Evolutionary conservation across 805 yeast genomes (phyloP).

Genomic region (Lipomyces kockii): DNA sequence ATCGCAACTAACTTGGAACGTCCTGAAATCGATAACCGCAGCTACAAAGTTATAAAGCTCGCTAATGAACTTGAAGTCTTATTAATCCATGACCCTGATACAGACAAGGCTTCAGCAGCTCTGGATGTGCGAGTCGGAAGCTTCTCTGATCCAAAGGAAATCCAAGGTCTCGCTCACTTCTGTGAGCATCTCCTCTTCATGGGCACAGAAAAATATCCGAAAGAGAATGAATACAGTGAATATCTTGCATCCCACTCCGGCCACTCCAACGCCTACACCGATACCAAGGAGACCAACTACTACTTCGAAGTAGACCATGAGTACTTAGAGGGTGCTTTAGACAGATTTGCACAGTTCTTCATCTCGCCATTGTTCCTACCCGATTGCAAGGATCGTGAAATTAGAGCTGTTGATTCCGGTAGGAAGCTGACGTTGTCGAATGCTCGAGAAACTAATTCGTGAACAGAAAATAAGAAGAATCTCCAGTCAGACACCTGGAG

Average conservation of each 20-base stretch:
- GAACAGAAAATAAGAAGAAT: slow-evolving; percentile 83
- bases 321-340: slow-evolving; percentile 83
- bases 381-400: slow-evolving; percentile 86
- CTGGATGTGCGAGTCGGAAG: slow-evolving; percentile 82
- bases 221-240: slow-evolving; percentile 72
- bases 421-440: not conserved
- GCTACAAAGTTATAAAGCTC: slow-evolving; percentile 68
- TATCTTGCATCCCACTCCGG: slow-evolving; percentile 86
- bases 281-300: slow-evolving; percentile 86
- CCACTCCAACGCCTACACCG: slow-evolving; percentile 88
- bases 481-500: slow-evolving; percentile 91
- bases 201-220: slow-evolving; percentile 79
- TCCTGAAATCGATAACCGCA: slow-evolving; percentile 67
- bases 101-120: slow-evolving; percentile 68
- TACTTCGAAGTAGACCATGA: slow-evolving; percentile 82
- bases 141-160: slow-evolving; percentile 68
- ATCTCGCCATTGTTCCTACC: slow-evolving; percentile 75
- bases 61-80: slow-evolving; percentile 72
- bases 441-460: not conserved
- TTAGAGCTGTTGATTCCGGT: slow-evolving; percentile 85
- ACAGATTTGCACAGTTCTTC: slow-evolving; percentile 91
- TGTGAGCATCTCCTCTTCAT: slow-evolving; percentile 84
- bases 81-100: slow-evolving; percentile 74
- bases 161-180: slow-evolving; percentile 86
- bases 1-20: slow-evolving; percentile 46